A percentile compares a stretch with the other conserved stretches of the same genome.
phyloP scores from a whole-genome alignment of 2,329 filamentous ascomycete species.

The Hypomyces perniciosus region DNA sequence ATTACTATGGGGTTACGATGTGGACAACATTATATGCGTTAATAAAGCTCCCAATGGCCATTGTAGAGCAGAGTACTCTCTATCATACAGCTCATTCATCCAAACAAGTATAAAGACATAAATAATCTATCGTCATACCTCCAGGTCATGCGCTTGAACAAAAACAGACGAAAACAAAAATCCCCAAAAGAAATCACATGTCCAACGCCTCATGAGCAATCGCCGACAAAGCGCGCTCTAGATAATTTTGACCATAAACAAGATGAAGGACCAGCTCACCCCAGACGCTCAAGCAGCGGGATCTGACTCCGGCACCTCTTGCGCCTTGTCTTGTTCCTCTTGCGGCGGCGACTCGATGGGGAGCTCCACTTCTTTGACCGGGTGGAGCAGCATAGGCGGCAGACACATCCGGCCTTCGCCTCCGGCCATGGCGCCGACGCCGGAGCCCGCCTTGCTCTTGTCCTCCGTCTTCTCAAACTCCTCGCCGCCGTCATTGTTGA shows the following conservation, averaged over 20 bases:
- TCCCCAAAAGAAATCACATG: not conserved
- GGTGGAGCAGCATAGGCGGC: conserved; percentile 83
- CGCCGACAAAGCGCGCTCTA: too few species aligned
- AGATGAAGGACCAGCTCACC: not conserved
- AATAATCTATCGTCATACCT: conserved; percentile 7
- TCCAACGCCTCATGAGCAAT: not conserved
- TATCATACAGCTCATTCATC: conserved; percentile 8
- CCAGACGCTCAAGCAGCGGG: conserved; percentile 30
- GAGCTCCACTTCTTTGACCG: conserved; percentile 69
- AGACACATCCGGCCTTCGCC: conserved; percentile 86
- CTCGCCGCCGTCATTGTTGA: conserved; percentile 73
- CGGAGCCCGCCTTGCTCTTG: conserved; percentile 42
- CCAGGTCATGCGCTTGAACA: not conserved
- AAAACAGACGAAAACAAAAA: conserved; percentile 1
- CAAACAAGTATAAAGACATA: conserved; percentile 4
- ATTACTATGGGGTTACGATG: too few species aligned
- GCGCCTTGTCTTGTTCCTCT: conserved; percentile 37
- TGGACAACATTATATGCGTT: too few species aligned
- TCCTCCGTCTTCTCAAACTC: conserved; percentile 62
- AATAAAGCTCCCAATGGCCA: not conserved
- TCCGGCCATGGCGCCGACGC: conserved; percentile 50
- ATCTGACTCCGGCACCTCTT: conserved; percentile 35
- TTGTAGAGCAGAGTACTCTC: not conserved
- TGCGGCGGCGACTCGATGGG: conserved; percentile 53
- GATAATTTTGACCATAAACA: too few species aligned